These are phyloP conservation scores for Suhomyces faveliae DNA, from an alignment of 805 yeast genomes.

Conservation along the genomic window DNA sequence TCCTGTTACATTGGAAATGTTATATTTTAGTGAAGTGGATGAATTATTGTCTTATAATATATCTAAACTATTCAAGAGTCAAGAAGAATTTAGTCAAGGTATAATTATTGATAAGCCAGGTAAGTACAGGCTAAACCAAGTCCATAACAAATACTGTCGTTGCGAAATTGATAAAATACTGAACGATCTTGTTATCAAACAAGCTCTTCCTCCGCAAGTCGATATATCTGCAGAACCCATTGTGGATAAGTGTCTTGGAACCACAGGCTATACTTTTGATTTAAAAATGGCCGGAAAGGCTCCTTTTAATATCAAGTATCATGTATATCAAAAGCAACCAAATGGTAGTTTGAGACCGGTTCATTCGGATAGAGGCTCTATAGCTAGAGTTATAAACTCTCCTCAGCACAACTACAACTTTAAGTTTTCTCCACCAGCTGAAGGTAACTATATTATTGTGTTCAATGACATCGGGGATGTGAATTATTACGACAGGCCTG, in stretches of 20 bases:
- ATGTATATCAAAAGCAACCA: constrained; percentile 48
- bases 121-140: constrained; percentile 52
- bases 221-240: constrained; percentile 55
- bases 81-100: constrained; percentile 29
- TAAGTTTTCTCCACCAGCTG: constrained; percentile 71
- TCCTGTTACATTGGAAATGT: constrained; percentile 42
- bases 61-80: constrained; percentile 24
- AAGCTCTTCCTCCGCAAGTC: constrained; percentile 41
- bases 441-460: constrained; percentile 77
- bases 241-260: constrained; percentile 87
- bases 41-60: constrained; percentile 3
- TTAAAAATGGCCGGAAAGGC: constrained; percentile 71
- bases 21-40: constrained; percentile 1
- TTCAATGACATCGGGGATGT: constrained; percentile 62
- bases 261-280: constrained; percentile 73
- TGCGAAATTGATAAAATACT: constrained; percentile 52
- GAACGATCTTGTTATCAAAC: constrained; percentile 27
- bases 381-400: constrained; percentile 30
- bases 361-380: constrained; percentile 29
- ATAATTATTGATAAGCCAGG: constrained; percentile 59
- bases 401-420: constrained; percentile 31
- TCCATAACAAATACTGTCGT: constrained; percentile 61
- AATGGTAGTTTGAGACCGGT: constrained; percentile 33
- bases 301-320: constrained; percentile 70
- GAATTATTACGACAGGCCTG: constrained; percentile 51